Percentiles rank a stretch among this genome's conserved stretches.
Conservation (phyloP, 371 early-diverging fungal species). For the Mortierella sp. region DNA sequence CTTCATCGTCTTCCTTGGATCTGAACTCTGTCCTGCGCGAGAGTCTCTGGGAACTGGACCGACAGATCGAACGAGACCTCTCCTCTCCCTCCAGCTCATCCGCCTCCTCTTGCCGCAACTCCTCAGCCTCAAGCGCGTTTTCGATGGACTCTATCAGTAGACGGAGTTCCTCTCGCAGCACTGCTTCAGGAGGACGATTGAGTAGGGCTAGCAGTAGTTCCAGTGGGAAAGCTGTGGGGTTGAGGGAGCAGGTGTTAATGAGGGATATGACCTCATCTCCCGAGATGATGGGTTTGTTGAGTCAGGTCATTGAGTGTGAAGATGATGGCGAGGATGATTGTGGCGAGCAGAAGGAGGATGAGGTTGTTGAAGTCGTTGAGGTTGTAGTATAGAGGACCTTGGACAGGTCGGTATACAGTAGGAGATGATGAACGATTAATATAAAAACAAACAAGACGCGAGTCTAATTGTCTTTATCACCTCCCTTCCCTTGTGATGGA, state of each 20-base stretch:
- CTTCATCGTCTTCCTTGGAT: not conserved
- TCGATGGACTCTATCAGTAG: conserved; percentile 10
- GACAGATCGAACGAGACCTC: conserved; percentile 17
- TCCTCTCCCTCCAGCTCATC: not conserved
- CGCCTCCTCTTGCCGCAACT: not conserved
- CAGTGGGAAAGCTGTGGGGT: not conserved
- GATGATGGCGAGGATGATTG: not conserved
- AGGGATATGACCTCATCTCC: not conserved
- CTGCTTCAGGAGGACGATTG: not conserved
- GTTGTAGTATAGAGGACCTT: too few species aligned
- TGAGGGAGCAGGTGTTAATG: conserved; percentile 8
- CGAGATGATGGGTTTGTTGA: not conserved
- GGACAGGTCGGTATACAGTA: too few species aligned
- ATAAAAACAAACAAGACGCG: too few species aligned
- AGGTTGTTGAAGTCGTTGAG: too few species aligned
- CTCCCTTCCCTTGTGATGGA: too few species aligned
- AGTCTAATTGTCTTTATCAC: too few species aligned
- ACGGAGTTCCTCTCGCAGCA: not conserved
- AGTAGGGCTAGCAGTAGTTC: conserved; percentile 28
- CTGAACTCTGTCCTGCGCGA: conserved; percentile 31
- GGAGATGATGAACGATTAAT: too few species aligned
- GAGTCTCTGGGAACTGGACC: conserved; percentile 42
- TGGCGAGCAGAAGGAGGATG: too few species aligned
- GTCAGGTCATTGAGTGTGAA: conserved; percentile 9
- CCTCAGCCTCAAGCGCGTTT: conserved; percentile 14